Base-by-base conservation (phyloP, 2,329 filamentous ascomycete species). In the Colletotrichum gloeosporioides region DNA sequence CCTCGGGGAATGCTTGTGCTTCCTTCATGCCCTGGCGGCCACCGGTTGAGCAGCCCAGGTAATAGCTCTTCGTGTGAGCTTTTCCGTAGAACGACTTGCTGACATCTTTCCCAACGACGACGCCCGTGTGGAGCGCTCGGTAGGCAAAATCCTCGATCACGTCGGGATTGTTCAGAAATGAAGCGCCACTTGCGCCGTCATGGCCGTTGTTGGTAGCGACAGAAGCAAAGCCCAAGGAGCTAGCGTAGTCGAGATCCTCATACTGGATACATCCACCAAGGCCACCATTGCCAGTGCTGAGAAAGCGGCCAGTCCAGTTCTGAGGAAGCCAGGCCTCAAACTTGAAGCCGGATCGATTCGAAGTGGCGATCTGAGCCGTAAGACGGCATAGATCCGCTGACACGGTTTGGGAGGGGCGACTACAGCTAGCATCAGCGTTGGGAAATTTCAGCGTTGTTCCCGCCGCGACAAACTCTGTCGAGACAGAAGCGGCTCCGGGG, bases 171-270 rank as follows among this genome's bases (percentile, higher is more conserved):
- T 85, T 75, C 68, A 85, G 80, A 61, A 85, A 84, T 1, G 82
- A 75, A 44, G 77, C 66, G 7, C 82, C 82, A 15, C 72, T 36
- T 5, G 84, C 83, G 34, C 87, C 88, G 75, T 89, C 88, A 57
- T 90, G 88, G 4, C 88, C 88, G 25, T 88, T 88, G 72, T 90
- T 89, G 4, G 88, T 85, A 3, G 87, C 88, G 34, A 89, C 84
- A 0, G 84, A 82, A 2, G 87, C 84, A 69, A 90, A 89, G 0
- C 87, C 87, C n/a, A 85, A 81, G 1, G 82, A 78, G 9, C 83
- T 80, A 2, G 85, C 84, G 65, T 89, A 89, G 2, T 82, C 86
- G 22, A 85, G 80, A 76, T 86, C 87, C 74, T 85, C 82, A 75
- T 89, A 86, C 78, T 86, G 84, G 22, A 86, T 85, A 76, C 89